Evolutionary conservation across 352 stramenopile genomes (phyloP).

Genomic region (Phytophthora boehmeriae): DNA sequence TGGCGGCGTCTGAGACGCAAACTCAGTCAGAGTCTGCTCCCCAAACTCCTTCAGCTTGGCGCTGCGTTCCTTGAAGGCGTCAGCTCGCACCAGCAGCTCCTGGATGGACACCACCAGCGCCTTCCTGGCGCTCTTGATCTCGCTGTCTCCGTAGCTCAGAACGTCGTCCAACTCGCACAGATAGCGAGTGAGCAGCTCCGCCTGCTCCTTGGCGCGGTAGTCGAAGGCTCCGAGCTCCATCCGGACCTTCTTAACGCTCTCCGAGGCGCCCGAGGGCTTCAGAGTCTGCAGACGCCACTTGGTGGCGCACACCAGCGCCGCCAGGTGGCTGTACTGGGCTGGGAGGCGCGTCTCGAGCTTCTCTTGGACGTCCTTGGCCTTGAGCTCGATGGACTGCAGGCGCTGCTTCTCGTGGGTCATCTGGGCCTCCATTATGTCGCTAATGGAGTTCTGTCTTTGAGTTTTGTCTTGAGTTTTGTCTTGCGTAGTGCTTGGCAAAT

Average conservation of each 20-base stretch:
- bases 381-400: slow-evolving; percentile 46
- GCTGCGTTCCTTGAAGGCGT: slow-evolving; percentile 49
- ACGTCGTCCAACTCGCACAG: slow-evolving; percentile 66
- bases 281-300: slow-evolving; percentile 56
- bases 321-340: slow-evolving; percentile 37
- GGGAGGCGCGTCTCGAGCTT: slow-evolving; percentile 39
- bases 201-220: slow-evolving; percentile 63
- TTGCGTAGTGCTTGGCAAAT: slow-evolving; percentile 30
- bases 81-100: slow-evolving; percentile 45
- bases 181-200: slow-evolving; percentile 61
- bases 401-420: slow-evolving; percentile 40
- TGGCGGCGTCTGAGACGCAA: slow-evolving; percentile 9
- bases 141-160: slow-evolving; percentile 57
- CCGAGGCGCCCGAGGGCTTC: slow-evolving; percentile 3
- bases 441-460: background rate
- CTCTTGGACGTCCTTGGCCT: slow-evolving; percentile 55
- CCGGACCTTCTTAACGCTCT: slow-evolving; percentile 45
- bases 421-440: slow-evolving; percentile 38
- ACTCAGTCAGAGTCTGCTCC: slow-evolving; percentile 27
- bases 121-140: slow-evolving; percentile 62
- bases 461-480: slow-evolving; percentile 1
- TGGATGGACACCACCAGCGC: slow-evolving; percentile 57
- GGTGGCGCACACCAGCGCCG: slow-evolving; percentile 36
- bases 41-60: slow-evolving; percentile 52
- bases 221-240: slow-evolving; percentile 63